Conservation (phyloP, 176 grass and related monocot genomes). For the Juncus inflexus region DNA sequence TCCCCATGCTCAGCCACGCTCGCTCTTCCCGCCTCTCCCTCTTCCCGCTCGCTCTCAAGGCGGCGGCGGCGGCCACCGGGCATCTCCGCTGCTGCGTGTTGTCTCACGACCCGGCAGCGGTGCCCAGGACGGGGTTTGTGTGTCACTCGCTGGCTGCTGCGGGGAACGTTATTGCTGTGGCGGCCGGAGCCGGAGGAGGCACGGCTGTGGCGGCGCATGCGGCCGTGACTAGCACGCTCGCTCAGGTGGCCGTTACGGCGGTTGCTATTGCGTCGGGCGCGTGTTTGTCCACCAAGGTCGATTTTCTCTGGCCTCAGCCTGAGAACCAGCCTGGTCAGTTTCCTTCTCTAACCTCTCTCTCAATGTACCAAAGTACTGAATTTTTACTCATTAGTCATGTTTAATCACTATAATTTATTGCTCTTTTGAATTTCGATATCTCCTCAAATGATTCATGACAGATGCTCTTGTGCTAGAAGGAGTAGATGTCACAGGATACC, state of each 20-base stretch:
- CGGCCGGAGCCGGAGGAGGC: conserved; percentile 35
- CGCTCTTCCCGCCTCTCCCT: conserved; percentile 36
- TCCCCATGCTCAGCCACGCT: conserved; percentile 26
- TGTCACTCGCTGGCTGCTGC: conserved; percentile 51
- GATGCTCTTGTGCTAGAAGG: conserved; percentile 92
- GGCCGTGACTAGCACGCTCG: conserved; percentile 75
- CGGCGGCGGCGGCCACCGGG: conserved; percentile 42
- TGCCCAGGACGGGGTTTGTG: conserved; percentile 18
- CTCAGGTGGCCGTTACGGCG: conserved; percentile 83
- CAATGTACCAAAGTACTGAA: too few relatives aligned
- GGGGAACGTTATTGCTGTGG: conserved; percentile 65
- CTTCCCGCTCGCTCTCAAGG: conserved; percentile 29
- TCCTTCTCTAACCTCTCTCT: not conserved
- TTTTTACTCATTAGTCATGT: too few relatives aligned
- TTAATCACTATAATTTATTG: too few relatives aligned
- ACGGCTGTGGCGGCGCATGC: conserved; percentile 46
- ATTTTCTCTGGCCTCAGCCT: conserved; percentile 89
- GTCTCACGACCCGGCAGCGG: conserved; percentile 49
- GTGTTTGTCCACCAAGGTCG: conserved; percentile 90
- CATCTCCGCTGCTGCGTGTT: conserved; percentile 58
- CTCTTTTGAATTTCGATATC: too few relatives aligned
- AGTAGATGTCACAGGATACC: conserved; percentile 92
- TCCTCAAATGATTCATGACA: conserved; percentile 17
- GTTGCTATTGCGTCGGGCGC: conserved; percentile 95
- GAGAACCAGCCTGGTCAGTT: conserved; percentile 66